phyloP scores from a whole-genome alignment of 805 yeast genomes.

The Schwanniomyces vanrijiae region DNA sequence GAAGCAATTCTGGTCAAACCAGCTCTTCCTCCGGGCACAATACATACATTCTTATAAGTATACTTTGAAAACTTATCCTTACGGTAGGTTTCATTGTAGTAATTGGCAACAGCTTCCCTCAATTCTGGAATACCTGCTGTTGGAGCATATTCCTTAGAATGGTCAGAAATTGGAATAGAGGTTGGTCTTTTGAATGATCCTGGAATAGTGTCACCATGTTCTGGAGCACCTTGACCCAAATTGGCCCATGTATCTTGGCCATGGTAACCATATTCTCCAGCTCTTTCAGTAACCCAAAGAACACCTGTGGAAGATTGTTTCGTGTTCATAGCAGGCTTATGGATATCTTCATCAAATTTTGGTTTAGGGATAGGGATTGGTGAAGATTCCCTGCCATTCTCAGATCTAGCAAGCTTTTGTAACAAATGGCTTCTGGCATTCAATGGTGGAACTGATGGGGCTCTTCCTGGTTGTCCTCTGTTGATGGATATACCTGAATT shows the following conservation, averaged over 20 bases:
- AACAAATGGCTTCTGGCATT: constrained; percentile 21
- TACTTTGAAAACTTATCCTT: constrained; percentile 49
- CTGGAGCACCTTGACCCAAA: constrained; percentile 67
- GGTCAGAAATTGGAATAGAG: constrained; percentile 45
- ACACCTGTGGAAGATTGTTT: constrained; percentile 63
- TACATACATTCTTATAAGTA: constrained; percentile 59
- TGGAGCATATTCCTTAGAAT: constrained; percentile 57
- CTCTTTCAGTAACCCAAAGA: constrained; percentile 64
- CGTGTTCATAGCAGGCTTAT: constrained; percentile 59
- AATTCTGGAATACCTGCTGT: constrained; percentile 56
- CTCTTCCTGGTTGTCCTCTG: constrained; percentile 10
- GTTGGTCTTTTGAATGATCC: constrained; percentile 59
- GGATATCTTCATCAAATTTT: constrained; percentile 40
- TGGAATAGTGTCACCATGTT: constrained; percentile 56
- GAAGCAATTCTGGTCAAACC: constrained; percentile 64
- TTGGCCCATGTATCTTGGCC: constrained; percentile 53
- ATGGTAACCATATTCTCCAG: constrained; percentile 53
- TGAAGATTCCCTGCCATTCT: constrained; percentile 39
- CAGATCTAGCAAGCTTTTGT: constrained; percentile 29
- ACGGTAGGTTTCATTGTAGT: constrained; percentile 56
- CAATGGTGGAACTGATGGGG: constrained; percentile 15
- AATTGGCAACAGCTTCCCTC: constrained; percentile 57
- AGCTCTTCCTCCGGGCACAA: constrained; percentile 66
- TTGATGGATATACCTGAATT: constrained; percentile 10
- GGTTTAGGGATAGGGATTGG: constrained; percentile 55